phyloP scores from a whole-genome alignment of 768 basidiomycete genomes.

The Boletus vermiculosoides region DNA sequence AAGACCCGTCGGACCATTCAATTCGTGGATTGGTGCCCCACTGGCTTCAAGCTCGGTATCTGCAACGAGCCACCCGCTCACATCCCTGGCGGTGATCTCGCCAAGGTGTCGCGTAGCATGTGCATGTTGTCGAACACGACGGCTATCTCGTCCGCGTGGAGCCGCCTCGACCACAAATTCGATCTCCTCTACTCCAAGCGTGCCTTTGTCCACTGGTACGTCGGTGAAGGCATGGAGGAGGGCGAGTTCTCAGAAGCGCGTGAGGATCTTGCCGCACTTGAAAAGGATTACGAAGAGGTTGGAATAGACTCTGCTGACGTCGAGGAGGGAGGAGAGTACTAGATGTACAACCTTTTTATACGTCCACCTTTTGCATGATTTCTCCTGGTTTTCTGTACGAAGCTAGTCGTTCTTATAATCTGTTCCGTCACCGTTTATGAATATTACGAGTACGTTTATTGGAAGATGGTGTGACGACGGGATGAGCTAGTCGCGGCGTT shows the following conservation, averaged over 20 bases:
- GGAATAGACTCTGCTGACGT: constrained; percentile 52
- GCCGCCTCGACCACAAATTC: constrained; percentile 74
- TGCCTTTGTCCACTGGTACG: constrained; percentile 59
- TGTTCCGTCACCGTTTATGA: constrained; percentile 32
- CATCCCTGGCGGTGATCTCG: constrained; percentile 74
- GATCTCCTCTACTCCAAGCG: constrained; percentile 75
- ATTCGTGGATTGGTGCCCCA: constrained; percentile 78
- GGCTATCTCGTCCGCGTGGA: constrained; percentile 73
- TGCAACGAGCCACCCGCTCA: constrained; percentile 77
- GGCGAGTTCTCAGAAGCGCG: constrained; percentile 99
- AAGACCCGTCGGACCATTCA: constrained; percentile 79
- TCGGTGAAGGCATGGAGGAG: constrained; percentile 80
- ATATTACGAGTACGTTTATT: constrained; percentile 31
- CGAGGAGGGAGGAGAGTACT: constrained; percentile 53
- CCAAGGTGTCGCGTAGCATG: constrained; percentile 70
- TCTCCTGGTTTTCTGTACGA: constrained; percentile 25
- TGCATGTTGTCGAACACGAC: constrained; percentile 81
- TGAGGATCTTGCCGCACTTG: constrained; percentile 99
- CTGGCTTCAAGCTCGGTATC: constrained; percentile 77
- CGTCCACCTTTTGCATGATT: constrained; percentile 18
- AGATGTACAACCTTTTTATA: constrained; percentile 11
- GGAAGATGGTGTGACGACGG: not conserved
- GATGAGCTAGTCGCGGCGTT: no score
- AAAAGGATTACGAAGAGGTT: constrained; percentile 94
- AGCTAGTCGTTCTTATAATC: constrained; percentile 32